Evolutionary conservation across 441 rosid species (phyloP).

Genomic region (Aquilaria agallochum): DNA sequence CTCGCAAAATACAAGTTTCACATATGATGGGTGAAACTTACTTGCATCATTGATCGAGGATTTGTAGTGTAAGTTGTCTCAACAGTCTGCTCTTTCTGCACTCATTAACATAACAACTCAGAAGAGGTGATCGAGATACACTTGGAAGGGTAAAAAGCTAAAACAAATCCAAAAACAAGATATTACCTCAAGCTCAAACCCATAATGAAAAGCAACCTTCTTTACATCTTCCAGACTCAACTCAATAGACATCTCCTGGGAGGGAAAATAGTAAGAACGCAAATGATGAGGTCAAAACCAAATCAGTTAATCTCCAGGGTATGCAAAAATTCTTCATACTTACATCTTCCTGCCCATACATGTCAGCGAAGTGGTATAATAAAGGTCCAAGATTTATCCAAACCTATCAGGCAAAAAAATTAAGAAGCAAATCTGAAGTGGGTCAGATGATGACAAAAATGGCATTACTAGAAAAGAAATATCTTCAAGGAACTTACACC

Average conservation of each 20-base stretch:
- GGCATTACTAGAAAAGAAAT: conserved; percentile 2
- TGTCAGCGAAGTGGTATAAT: conserved; percentile 92
- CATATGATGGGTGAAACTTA: conserved; percentile 24
- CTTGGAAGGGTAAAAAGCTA: background rate
- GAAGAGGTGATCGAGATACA: background rate
- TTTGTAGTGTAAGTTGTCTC: conserved; percentile 92
- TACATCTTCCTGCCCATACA: conserved; percentile 81
- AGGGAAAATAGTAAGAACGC: conserved; percentile 3
- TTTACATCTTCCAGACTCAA: conserved; percentile 95
- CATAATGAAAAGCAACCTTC: conserved; percentile 68
- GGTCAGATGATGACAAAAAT: conserved; percentile 5
- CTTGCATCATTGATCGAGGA: conserved; percentile 96
- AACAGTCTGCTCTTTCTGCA: conserved; percentile 81
- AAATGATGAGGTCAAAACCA: background rate
- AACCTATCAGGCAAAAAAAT: conserved; percentile 42
- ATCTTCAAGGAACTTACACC: conserved; percentile 57
- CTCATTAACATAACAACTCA: conserved; percentile 16
- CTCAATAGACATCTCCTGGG: conserved; percentile 94
- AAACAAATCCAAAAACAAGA: background rate
- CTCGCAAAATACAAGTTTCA: too few relatives aligned
- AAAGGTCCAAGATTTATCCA: conserved; percentile 98
- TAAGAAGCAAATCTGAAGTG: conserved; percentile 10
- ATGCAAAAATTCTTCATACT: conserved; percentile 18
- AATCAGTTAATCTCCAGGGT: background rate
- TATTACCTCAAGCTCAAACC: conserved; percentile 68